A percentile compares a stretch with the other conserved stretches of the same genome.
Conservation (phyloP, 345 rosid genomes). For the Atalantia buxifolia region DNA sequence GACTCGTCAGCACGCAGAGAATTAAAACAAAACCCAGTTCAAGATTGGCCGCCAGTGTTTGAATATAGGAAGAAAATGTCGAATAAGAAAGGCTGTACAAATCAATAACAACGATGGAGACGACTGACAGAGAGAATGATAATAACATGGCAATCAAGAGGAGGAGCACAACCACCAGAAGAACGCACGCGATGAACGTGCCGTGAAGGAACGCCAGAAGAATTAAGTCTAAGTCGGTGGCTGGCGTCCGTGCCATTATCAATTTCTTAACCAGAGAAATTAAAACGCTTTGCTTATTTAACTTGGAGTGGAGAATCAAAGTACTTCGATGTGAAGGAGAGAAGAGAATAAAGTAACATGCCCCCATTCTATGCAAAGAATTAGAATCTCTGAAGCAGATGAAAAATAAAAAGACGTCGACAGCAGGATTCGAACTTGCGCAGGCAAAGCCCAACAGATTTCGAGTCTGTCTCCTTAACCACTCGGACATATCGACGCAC, state of each 20-base stretch:
- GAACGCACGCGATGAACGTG: slow-evolving; percentile 23
- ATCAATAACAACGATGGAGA: slow-evolving; percentile 30
- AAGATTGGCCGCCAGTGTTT: slow-evolving; percentile 16
- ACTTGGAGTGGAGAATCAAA: background rate
- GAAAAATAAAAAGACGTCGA: slow-evolving; percentile 42
- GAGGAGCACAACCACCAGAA: slow-evolving; percentile 14
- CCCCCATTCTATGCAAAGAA: slow-evolving; percentile 24
- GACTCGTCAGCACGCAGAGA: slow-evolving; percentile 12
- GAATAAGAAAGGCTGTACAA: background rate
- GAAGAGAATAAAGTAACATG: slow-evolving; percentile 34
- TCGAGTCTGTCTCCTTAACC: slow-evolving; percentile 99
- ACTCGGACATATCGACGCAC: slow-evolving; percentile 80
- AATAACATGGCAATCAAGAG: slow-evolving; percentile 18
- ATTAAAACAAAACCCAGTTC: slow-evolving; percentile 29
- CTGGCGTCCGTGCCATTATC: slow-evolving; percentile 19
- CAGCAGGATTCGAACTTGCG: slow-evolving; percentile 99
- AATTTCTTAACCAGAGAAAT: background rate
- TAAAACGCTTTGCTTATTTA: background rate
- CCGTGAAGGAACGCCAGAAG: slow-evolving; percentile 31
- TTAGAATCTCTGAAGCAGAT: too few species aligned
- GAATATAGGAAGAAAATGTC: background rate
- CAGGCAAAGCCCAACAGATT: slow-evolving; percentile 99
- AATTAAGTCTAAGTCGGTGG: slow-evolving; percentile 31
- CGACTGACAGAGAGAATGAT: slow-evolving; percentile 19
- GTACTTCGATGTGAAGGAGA: background rate